Evolutionary conservation across 352 stramenopile species (phyloP).

Genomic region (Globisporangium canariense): DNA sequence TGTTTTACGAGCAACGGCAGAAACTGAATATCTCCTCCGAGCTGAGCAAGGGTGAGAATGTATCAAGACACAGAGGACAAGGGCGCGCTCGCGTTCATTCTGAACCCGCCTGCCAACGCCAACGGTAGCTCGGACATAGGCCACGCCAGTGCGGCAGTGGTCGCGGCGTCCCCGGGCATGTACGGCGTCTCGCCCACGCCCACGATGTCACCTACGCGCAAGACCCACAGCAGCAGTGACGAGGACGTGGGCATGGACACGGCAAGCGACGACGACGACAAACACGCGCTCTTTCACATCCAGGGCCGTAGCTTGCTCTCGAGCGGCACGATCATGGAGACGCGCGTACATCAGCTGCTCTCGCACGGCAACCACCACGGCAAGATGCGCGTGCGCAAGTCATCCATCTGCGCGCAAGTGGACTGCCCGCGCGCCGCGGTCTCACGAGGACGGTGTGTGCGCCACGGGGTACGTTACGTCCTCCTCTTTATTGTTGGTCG

Average conservation of each 20-base stretch:
- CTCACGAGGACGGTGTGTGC: constrained; percentile 52
- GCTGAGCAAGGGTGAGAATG: constrained; percentile 12
- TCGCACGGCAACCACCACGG: constrained; percentile 54
- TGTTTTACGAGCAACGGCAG: constrained; percentile 21
- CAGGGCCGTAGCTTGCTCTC: constrained; percentile 53
- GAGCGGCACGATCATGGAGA: constrained; percentile 46
- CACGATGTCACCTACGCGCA: constrained; percentile 47
- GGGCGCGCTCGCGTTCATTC: constrained; percentile 63
- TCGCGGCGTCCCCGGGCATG: constrained; percentile 8
- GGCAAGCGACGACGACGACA: constrained; percentile 32
- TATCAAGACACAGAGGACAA: constrained; percentile 46
- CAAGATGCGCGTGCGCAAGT: constrained; percentile 69
- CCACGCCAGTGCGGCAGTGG: not conserved
- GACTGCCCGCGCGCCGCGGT: constrained; percentile 50
- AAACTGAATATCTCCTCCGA: not conserved
- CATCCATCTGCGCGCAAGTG: constrained; percentile 50
- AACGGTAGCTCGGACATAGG: constrained; percentile 6
- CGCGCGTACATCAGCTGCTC: constrained; percentile 53
- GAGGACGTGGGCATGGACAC: constrained; percentile 24
- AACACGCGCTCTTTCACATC: constrained; percentile 41
- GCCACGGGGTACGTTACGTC: constrained; percentile 29
- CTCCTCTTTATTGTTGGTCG: not conserved
- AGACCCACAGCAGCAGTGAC: constrained; percentile 22
- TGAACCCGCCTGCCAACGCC: constrained; percentile 46
- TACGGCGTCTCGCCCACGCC: constrained; percentile 23